phyloP scores from a whole-genome alignment of 1,284 basidiomycete genomes.

The Leccinum subatratum region DNA sequence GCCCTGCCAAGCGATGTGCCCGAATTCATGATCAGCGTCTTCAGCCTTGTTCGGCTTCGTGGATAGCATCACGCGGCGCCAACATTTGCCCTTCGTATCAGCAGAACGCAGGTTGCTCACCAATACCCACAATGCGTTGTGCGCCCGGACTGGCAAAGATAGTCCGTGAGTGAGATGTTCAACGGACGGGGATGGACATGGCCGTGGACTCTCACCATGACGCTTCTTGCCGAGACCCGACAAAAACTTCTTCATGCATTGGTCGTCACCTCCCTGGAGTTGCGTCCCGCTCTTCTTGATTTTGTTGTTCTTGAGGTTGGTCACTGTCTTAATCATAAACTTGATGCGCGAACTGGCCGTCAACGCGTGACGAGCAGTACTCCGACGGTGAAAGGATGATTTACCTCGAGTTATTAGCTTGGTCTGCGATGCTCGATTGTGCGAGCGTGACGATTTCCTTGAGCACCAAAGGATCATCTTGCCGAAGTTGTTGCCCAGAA shows the following conservation, averaged over 20 bases:
- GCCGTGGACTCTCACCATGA: slow-evolving; percentile 46
- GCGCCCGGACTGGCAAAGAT: too few relatives aligned
- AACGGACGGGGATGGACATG: not conserved
- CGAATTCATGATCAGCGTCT: too few relatives aligned
- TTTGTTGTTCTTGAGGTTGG: slow-evolving; percentile 89
- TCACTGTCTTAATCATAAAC: slow-evolving; percentile 91
- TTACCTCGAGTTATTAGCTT: slow-evolving; percentile 59
- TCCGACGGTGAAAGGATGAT: not conserved
- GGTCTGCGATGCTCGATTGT: slow-evolving; percentile 63
- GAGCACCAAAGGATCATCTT: slow-evolving; percentile 80
- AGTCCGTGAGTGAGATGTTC: not conserved
- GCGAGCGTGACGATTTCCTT: slow-evolving; percentile 83
- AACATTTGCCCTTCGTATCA: too few relatives aligned
- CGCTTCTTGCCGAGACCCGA: slow-evolving; percentile 70
- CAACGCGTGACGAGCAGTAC: not conserved
- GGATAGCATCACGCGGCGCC: too few relatives aligned
- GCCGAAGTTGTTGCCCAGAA: slow-evolving; percentile 82
- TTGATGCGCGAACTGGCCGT: slow-evolving; percentile 67
- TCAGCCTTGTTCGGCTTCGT: too few relatives aligned
- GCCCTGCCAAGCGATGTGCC: too few relatives aligned
- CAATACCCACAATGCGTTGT: too few relatives aligned
- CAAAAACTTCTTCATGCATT: slow-evolving; percentile 82
- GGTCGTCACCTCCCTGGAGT: slow-evolving; percentile 67
- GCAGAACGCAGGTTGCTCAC: too few relatives aligned
- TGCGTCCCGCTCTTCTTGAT: slow-evolving; percentile 58